Base-by-base conservation (phyloP, 2,329 filamentous ascomycete species). In the Apiospora aurea region DNA sequence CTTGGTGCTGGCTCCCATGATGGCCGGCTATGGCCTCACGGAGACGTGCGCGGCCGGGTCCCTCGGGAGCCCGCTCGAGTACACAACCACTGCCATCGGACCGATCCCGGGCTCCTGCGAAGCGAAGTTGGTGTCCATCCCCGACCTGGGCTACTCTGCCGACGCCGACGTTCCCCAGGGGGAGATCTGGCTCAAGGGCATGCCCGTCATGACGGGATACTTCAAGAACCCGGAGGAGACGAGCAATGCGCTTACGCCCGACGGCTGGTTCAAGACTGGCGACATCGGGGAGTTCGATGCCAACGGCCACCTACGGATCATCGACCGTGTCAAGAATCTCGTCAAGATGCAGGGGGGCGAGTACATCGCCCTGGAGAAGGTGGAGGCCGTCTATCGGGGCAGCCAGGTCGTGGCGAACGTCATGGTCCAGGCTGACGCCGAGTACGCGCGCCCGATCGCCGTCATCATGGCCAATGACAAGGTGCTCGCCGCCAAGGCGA, bases 321-420 rank as follows among this genome's bases (percentile, higher is more conserved):
- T 98, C 79, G 96, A 98, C 82, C 94, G 96, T 77, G 95, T 97
- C 90, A 98, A 98, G 91, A 98, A 98, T 84, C 87, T 98, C 71
- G 94, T 98, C 83, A 98, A 98, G 91, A 95, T 96, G 75, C 89
- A 94, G 75, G 95, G 95, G 73, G 96, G 96, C 77, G 96, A 98
- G 87, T 98, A 98, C 83, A 97, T 98, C 81, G 96, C 96, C 29
- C 89, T 99, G 4, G 96, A 98, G 86, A 98, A 95, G 86, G 91
- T 98, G 73, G 96, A 98, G 85, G 93, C 95, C 2, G 88, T 97
- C 71, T 98, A 98, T 85, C 92, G 95, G 74, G 91, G 94, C 66
- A 90, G 89, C 13, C 88, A 90, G n/a, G 89, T 93, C 13, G 94
- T 97, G 26, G 89, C 89, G 73, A 97, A 97, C 84, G 91, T 98